Conservation (phyloP, 352 stramenopile species). For the Pythium dissotocum region DNA sequence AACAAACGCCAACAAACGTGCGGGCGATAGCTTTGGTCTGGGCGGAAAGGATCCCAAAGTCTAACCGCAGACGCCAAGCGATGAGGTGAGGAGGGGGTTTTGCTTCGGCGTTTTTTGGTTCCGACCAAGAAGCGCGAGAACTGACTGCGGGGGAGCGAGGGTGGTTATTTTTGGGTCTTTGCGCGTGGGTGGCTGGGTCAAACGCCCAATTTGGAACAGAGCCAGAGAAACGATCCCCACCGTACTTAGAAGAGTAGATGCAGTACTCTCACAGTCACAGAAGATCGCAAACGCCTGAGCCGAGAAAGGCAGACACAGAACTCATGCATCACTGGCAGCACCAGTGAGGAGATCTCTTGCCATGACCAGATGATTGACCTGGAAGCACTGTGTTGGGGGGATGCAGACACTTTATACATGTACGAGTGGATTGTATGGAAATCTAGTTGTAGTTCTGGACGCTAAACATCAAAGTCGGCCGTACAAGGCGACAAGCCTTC, state of each 20-base stretch:
- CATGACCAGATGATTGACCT: no score
- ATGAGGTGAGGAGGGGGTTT: not conserved
- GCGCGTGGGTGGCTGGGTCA: not conserved
- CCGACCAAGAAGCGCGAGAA: not conserved
- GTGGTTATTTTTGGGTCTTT: constrained; percentile 4
- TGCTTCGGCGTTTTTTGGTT: not conserved
- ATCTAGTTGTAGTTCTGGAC: constrained; percentile 3
- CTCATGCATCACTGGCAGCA: not conserved
- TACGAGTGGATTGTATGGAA: not conserved
- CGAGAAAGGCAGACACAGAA: not conserved
- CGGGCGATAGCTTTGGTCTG: not conserved
- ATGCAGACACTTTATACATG: not conserved
- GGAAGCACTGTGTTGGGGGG: no score
- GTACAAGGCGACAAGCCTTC: not conserved
- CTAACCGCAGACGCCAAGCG: not conserved
- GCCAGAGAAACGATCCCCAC: not conserved
- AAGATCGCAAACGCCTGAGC: not conserved
- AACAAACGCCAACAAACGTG: not conserved
- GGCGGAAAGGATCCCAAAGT: constrained; percentile 1
- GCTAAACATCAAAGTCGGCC: not conserved
- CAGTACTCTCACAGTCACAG: not conserved
- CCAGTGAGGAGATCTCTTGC: not conserved
- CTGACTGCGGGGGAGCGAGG: not conserved
- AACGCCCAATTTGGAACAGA: not conserved
- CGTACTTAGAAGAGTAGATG: not conserved